Percentiles rank a stretch among this genome's conserved stretches.
Conservation (phyloP, 305 asterid species). For the Vinca major region DNA sequence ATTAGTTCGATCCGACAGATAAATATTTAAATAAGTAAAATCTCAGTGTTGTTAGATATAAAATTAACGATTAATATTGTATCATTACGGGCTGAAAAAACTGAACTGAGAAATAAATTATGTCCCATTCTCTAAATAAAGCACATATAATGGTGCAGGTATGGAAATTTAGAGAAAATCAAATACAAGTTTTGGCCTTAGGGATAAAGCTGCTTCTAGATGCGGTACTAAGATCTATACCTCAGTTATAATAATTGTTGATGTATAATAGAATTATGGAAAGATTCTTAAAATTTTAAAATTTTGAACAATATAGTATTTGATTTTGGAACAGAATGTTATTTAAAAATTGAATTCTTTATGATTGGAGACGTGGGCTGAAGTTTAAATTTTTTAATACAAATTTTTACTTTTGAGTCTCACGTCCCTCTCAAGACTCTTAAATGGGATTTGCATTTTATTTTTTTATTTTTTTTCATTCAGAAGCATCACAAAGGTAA, state of each 20-base stretch:
- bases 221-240: neutral
- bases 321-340: too few relatives aligned
- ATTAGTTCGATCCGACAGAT: too few relatives aligned
- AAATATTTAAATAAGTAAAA: too few relatives aligned
- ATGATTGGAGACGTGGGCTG: too few relatives aligned
- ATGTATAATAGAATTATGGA: neutral
- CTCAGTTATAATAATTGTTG: neutral
- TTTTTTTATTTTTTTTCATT: neutral
- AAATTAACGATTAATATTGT: too few relatives aligned
- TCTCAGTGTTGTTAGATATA: too few relatives aligned
- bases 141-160: constrained; percentile 1
- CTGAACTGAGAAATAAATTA: neutral
- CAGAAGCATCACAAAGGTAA: constrained; percentile 52
- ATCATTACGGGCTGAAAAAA: neutral
- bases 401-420: too few relatives aligned
- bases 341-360: too few relatives aligned
- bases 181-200: neutral
- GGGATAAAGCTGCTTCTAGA: neutral
- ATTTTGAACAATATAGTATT: neutral
- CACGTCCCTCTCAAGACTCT: neutral
- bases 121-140: neutral
- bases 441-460: neutral
- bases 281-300: neutral
- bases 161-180: constrained; percentile 6
- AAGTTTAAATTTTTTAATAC: too few relatives aligned